These are phyloP conservation scores for Gremmenia infestans DNA, from an alignment of 2,329 filamentous ascomycete genomes.

Conservation along the genomic window DNA sequence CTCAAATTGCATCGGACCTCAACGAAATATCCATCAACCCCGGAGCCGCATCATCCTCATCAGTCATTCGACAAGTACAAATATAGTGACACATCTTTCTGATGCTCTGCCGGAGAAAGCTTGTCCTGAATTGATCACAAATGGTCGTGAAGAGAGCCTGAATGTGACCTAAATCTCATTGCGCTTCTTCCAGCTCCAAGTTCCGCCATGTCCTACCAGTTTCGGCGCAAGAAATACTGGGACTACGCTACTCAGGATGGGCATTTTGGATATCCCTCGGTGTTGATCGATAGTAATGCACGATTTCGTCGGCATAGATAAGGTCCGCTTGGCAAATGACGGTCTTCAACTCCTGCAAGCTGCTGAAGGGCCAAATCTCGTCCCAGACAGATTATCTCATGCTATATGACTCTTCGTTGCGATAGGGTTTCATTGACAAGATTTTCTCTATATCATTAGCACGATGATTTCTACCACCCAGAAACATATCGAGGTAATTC, in stretches of 20 bases:
- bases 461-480: constrained; percentile 13
- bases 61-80: too few relatives aligned
- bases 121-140: too few relatives aligned
- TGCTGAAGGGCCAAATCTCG: constrained; percentile 14
- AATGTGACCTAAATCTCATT: too few relatives aligned
- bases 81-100: too few relatives aligned
- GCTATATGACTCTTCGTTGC: constrained; percentile 14
- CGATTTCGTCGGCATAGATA: background rate
- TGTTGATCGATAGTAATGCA: constrained; percentile 6
- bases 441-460: constrained; percentile 17
- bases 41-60: too few relatives aligned
- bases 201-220: constrained; percentile 6
- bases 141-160: too few relatives aligned
- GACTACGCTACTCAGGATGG: constrained; percentile 13
- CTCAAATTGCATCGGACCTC: too few relatives aligned
- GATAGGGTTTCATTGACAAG: constrained; percentile 12
- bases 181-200: background rate
- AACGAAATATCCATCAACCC: too few relatives aligned
- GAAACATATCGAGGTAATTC: constrained; percentile 17
- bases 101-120: too few relatives aligned
- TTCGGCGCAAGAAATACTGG: constrained; percentile 3
- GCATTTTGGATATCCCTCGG: constrained; percentile 2
- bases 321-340: constrained; percentile 13
- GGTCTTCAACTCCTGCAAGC: constrained; percentile 15
- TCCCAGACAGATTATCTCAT: constrained; percentile 17